Evolutionary conservation across 2,329 filamentous ascomycete species (phyloP), one percentile per base, ranked within the genome.

Genomic region (Botrytis medusae): DNA sequence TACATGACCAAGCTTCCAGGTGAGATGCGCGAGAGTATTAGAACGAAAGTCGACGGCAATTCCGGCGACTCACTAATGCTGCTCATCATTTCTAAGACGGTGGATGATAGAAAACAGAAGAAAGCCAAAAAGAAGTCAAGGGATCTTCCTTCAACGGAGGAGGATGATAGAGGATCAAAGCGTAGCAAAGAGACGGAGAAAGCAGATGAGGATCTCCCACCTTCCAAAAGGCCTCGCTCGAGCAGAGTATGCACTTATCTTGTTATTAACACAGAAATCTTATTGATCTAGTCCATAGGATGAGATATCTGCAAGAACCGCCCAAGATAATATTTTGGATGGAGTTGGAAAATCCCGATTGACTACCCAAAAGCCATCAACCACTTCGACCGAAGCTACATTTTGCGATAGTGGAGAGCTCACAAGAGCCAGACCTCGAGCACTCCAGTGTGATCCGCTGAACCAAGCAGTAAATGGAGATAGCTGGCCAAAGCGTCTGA

Each of bases 1-100:
- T 71, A 29, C 20, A 63, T 71, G 69, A 22, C 42, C 10, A 62
- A 42, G 2, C 69, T 71, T 2, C 51, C 67, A n/a, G 54, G 8
- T 1, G 37, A 44, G 5, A 60, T 69, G 29, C 67, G 32, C 40
- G 20, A 60, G 25, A 32, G 10, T 18, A 69, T 69, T n/a, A 34
- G 22, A 60, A n/a, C 12, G 25, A n/a, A 29, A 44, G 51, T 60
- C 10, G 29, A 69, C 12, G 3, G 59, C n/a, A 40, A 69, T 34
- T 25, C 32, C 25, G 44, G 37, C 12, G 25, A 60, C n/a, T 12
- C n/a, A 12, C 10, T 14, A 59, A 69, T n/a, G 20, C 37, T 20
- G 32, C 8, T n/a, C 10, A 34, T 57, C 12, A 59, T 32, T 8
- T 16, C 22, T 25, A 12, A 29, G 2, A 59, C 44, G 34, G 9